These are phyloP conservation scores for Parascedosporium putredinis DNA, from an alignment of 2,329 filamentous ascomycete species.

Conservation along the genomic window DNA sequence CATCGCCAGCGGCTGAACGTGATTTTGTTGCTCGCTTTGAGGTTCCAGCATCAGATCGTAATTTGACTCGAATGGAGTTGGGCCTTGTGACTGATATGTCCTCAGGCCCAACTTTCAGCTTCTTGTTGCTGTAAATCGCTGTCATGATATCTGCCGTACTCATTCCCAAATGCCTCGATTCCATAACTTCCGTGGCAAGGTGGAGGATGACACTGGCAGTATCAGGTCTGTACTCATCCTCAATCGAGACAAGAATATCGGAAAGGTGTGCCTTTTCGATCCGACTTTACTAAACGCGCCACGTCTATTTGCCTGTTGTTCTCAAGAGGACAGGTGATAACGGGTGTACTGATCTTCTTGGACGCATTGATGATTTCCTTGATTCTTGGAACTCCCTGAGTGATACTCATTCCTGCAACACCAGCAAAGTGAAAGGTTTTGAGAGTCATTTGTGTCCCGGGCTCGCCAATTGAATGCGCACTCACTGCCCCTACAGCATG, in stretches of 20 bases:
- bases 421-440: slow-evolving; percentile 99
- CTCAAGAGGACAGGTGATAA: slow-evolving; percentile 78
- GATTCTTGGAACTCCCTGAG: slow-evolving; percentile 97
- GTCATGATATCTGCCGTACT: slow-evolving; percentile 60
- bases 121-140: slow-evolving; percentile 71
- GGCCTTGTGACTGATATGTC: slow-evolving; percentile 52
- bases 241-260: slow-evolving; percentile 70
- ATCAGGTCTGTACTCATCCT: slow-evolving; percentile 77
- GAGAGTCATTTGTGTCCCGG: slow-evolving; percentile 96
- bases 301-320: slow-evolving; percentile 66
- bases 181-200: slow-evolving; percentile 69
- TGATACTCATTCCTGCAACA: slow-evolving; percentile 99
- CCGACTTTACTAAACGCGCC: slow-evolving; percentile 79
- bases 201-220: slow-evolving; percentile 69
- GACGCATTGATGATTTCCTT: slow-evolving; percentile 99
- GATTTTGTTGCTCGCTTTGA: slow-evolving; percentile 38
- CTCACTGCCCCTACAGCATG: slow-evolving; percentile 94
- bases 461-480: slow-evolving; percentile 95
- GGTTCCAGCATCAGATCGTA: slow-evolving; percentile 46
- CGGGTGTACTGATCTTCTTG: slow-evolving; percentile 83
- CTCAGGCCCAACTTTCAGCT: slow-evolving; percentile 61
- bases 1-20: slow-evolving; percentile 24
- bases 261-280: slow-evolving; percentile 91
- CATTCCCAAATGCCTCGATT: slow-evolving; percentile 74
- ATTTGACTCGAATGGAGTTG: slow-evolving; percentile 61